Percentiles rank a stretch among this genome's conserved stretches.
Evolutionary conservation across 1,284 basidiomycete species (phyloP).

Genomic region (Tremellales sp.): DNA sequence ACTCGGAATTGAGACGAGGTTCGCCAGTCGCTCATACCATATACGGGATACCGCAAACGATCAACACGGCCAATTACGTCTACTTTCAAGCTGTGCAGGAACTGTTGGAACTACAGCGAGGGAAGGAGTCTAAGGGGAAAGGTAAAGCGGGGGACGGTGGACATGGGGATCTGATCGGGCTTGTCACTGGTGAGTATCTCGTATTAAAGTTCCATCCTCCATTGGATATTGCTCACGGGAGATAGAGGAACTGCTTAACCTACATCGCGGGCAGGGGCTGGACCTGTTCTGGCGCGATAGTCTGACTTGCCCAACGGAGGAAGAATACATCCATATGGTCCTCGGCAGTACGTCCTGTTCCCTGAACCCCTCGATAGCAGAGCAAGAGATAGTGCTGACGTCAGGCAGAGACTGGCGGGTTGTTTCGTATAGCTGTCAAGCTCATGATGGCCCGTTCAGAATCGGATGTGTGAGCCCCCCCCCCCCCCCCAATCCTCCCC

Average conservation of each 20-base stretch:
- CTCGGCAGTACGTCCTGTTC: constrained; percentile 70
- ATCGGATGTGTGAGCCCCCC: constrained; percentile 56
- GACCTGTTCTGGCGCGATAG: constrained; percentile 94
- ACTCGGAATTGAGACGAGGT: constrained; percentile 82
- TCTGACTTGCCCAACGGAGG: constrained; percentile 86
- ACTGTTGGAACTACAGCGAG: constrained; percentile 51
- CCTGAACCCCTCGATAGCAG: background rate
- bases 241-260: constrained; percentile 75
- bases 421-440: constrained; percentile 88
- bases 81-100: constrained; percentile 87
- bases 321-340: constrained; percentile 94
- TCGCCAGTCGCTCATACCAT: constrained; percentile 89
- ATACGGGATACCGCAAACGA: constrained; percentile 92
- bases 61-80: constrained; percentile 96
- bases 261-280: constrained; percentile 93
- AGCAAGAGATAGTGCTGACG: background rate
- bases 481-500: background rate
- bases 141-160: constrained; percentile 28
- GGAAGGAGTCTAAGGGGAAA: constrained; percentile 13
- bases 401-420: constrained; percentile 80
- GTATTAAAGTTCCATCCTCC: background rate
- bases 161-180: constrained; percentile 48
- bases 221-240: background rate
- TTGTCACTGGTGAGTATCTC: constrained; percentile 60
- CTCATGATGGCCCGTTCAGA: constrained; percentile 81